Base-by-base conservation (phyloP, 495 filamentous ascomycete species). In the Trypethelium eluteriae region DNA sequence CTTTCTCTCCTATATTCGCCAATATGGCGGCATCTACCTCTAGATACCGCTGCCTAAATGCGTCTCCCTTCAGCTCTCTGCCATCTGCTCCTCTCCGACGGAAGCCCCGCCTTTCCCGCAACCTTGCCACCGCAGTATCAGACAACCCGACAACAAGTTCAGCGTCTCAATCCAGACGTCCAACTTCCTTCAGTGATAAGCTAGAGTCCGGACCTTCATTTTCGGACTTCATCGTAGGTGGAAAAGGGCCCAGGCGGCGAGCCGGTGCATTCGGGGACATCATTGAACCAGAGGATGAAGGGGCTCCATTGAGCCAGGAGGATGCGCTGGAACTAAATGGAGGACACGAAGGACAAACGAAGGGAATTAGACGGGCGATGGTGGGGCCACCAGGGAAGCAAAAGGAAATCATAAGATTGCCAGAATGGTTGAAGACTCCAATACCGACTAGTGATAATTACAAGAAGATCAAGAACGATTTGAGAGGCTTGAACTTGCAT, bases 351-450 rank as follows among this genome's bases (percentile, higher is more conserved):
- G 53, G 53, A 59, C 32, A 34, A 32, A 36, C 32, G 11, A 36
- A 59, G 53, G 53, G 53, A 3, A 59, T 59, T 14, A 80, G 80
- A 63, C 96, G 86, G n/a, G 93, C 87, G 57, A 83, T 89, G 74
- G 90, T 92, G 73, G 92, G 90, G 39, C 91, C 89, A 10, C 85
- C 85, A 64, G 89, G 90, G 66, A 91, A 86, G 81, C 84, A 85
- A 76, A 92, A 88, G 78, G 88, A 89, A 78, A 93, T 96, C 77
- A 96, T 92, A 49, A 86, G 95, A 16, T 81, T 98, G 36, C 94
- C 94, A 41, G 84, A 88, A 65, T 98, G 94, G 94, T 84, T 98
- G 65, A 97, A 98, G 80, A 98, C 93, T 0, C 90, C 92, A 2
- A 92, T 98, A 64, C 95, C 94, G 0, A 82, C 83, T 39, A 84